phyloP scores from a whole-genome alignment of 495 filamentous ascomycete genomes.

The Trypethelium eluteriae region DNA sequence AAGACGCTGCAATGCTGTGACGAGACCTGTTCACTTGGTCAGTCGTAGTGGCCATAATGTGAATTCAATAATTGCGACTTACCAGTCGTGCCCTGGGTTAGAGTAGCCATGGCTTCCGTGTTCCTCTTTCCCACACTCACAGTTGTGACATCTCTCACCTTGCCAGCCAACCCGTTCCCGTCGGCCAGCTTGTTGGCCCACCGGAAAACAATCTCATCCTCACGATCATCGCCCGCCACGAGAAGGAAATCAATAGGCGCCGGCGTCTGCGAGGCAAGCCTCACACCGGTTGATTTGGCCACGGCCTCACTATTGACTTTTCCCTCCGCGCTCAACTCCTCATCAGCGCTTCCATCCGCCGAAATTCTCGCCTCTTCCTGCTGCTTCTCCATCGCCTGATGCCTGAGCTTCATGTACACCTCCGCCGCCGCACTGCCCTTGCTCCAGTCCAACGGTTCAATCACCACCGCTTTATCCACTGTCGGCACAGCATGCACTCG shows the following conservation, averaged over 20 bases:
- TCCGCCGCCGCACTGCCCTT: constrained; percentile 71
- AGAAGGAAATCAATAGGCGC: constrained; percentile 57
- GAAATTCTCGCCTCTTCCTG: background rate
- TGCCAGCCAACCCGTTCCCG: constrained; percentile 37
- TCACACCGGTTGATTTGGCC: background rate
- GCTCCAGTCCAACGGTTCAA: constrained; percentile 73
- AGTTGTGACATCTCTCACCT: constrained; percentile 61
- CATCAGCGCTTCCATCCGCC: constrained; percentile 22
- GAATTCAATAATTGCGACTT: background rate
- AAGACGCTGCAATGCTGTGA: constrained; percentile 4
- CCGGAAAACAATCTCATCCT: constrained; percentile 85
- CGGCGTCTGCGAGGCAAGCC: constrained; percentile 1
- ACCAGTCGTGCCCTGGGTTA: constrained; percentile 85
- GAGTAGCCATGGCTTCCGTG: constrained; percentile 75
- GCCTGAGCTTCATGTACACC: constrained; percentile 53
- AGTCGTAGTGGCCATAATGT: no score
- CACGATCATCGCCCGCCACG: constrained; percentile 78
- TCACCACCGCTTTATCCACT: constrained; percentile 59
- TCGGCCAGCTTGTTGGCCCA: constrained; percentile 71
- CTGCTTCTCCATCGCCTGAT: constrained; percentile 33
- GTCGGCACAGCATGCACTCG: constrained; percentile 76
- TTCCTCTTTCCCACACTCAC: constrained; percentile 77
- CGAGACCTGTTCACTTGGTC: background rate
- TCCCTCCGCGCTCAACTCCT: background rate
- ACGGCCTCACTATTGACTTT: background rate